Base-by-base conservation (phyloP, 164 flowering plant genomes). In the Nymphaea thermarum region DNA sequence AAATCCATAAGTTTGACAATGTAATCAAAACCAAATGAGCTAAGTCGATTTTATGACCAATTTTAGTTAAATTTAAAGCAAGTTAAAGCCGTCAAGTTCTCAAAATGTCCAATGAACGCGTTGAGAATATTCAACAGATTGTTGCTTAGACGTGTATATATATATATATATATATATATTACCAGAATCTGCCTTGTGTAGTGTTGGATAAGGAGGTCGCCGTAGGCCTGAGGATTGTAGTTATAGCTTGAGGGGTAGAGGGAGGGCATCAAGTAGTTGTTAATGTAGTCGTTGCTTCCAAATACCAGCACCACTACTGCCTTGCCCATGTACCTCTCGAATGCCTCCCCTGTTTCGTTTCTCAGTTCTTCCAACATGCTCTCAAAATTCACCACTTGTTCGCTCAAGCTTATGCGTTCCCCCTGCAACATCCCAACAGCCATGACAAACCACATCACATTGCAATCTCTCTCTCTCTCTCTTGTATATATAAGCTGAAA, bases 341-440 rank as follows among this genome's bases (percentile, higher is more conserved):
- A 68, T n/a, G 16, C 44, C 0, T 69, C 79, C 25, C 65, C 68
- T 72, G 74, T 71, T 67, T 51, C 60, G 60, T 43, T 66, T 68
- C 84, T 77, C 25, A 85, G 14, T 44, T 85, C 76, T 60, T 73
- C 68, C 76, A 87, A 60, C 8, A 81, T 89, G 71, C 43, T 81
- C 75, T 89, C 82, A 62, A 86, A 87, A 43, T 81, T 86, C 15
- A 84, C 66, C 67, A 89, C 90, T 67, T 89, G 91, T 57, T 83
- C 83, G 82, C 78, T 82, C 70, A 89, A 70, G 72, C 78, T 85
- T 47, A 70, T 84, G 12, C 90, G 67, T 44, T 80, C 81, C 18
- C 96, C 96, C 98, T 93, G 84, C 67, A 70, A 43, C 17, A 16
- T 61, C 15, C 2, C 6, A 16, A 5, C 5, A 6, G 5, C 63